Evolutionary conservation across 306 rosid species (phyloP), one percentile per base, ranked within the genome.

Genomic region (Elaeagnus macrophylla): DNA sequence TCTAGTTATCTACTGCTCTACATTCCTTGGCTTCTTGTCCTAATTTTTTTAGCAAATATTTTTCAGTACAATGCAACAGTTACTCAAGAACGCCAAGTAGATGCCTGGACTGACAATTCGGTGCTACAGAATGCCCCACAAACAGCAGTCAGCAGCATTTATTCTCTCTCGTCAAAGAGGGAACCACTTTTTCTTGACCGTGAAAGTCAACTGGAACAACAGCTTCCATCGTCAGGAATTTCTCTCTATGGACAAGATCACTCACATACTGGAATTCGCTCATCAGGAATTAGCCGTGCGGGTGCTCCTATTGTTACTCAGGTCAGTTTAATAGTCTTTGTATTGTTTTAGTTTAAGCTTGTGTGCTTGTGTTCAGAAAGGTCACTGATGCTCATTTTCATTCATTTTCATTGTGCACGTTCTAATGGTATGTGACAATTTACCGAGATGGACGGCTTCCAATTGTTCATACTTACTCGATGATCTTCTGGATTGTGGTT

Each of bases 261-360:
- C 45, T 51, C 83, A 48, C 69, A 81, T 58, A 64, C 91, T 49
- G 78, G 84, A 56, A 55, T 93, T 60, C 96, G 96, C 54, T 73
- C 96, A 59, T 73, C 96, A 5, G 87, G 89, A 37, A 74, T 81
- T 57, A 65, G 78, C 62, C 96, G 89, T 51, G 58, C 72, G 17
- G 76, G 70, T 71, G 83, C 82, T 65, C 86, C 99, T 58, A 79
- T 93, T 66, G 88, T 93, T 59, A 84, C 99, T 65, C 94, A 82
- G 79, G 99, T 93, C 59, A 53, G 82, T 15, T 25, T 53, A 62
- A 56, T 59, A 20, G 49, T 36, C 13, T 55, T 48, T 35, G 46
- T 20, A 8, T 45, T 39, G 57, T 70, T 48, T 52, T 19, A 10
- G 50, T 72, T 57, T 56, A 48, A 10, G 20, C 44, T 54, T 37